Evolutionary conservation across 1,139 yeast species (phyloP).

Genomic region (Kodamaea derodonti): DNA sequence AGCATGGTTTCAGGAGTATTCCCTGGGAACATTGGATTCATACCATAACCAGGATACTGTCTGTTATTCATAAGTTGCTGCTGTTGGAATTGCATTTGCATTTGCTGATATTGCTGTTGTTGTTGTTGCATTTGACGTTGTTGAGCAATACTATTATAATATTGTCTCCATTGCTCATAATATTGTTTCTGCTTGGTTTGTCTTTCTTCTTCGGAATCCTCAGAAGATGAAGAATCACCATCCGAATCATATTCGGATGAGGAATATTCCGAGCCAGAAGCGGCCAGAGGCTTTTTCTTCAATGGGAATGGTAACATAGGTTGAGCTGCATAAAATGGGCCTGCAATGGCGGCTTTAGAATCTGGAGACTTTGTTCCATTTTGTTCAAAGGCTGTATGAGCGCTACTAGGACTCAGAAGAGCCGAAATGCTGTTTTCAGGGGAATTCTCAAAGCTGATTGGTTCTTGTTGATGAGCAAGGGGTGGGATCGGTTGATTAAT

Average conservation of each 20-base stretch:
- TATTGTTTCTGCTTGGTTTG: slow-evolving; percentile 17
- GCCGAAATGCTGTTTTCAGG: slow-evolving; percentile 2
- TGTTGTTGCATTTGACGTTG: slow-evolving; percentile 20
- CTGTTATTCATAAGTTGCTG: slow-evolving; percentile 13
- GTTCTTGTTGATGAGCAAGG: not conserved
- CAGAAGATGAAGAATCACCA: slow-evolving; percentile 12
- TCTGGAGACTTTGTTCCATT: slow-evolving; percentile 1
- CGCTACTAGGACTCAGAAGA: not conserved
- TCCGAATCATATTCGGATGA: slow-evolving; percentile 11
- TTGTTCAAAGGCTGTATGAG: not conserved
- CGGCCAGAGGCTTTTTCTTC: slow-evolving; percentile 1
- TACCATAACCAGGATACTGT: slow-evolving; percentile 5
- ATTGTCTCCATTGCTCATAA: slow-evolving; percentile 29
- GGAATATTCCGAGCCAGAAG: slow-evolving; percentile 9
- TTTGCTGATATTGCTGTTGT: slow-evolving; percentile 16
- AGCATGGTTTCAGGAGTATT: slow-evolving; percentile 1
- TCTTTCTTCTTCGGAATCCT: slow-evolving; percentile 15
- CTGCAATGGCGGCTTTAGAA: not conserved
- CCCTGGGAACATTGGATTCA: slow-evolving; percentile 6
- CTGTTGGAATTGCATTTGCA: slow-evolving; percentile 9
- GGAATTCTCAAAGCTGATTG: not conserved
- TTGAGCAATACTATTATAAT: slow-evolving; percentile 23
- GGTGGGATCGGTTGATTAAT: not conserved
- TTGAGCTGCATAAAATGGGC: slow-evolving; percentile 4
- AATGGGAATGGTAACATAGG: slow-evolving; percentile 2